Evolutionary conservation across 2,329 filamentous ascomycete genomes (phyloP), one percentile per base, ranked within the genome.

Genomic region (Cladosporium colombiae): DNA sequence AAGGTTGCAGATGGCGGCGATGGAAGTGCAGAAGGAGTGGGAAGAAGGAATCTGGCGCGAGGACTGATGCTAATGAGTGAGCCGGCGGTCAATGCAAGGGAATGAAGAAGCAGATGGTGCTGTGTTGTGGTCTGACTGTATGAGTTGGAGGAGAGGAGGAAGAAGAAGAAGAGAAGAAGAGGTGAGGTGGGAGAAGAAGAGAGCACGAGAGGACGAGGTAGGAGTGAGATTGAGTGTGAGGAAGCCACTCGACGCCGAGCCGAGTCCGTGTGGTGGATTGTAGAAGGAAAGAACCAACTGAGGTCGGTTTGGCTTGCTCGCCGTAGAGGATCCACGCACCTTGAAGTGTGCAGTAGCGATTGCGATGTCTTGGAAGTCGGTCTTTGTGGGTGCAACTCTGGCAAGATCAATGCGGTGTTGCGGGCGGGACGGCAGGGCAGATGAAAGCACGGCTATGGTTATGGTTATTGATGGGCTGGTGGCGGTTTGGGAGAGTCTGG

Each of bases 11-110:
- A 97, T 97, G 89, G 98, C 97, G 88, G 93, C 97, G 90, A 97
- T 97, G 84, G 92, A 96, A 91, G 93, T 93, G 82, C 93, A 93
- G 81, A 93, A 97, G 90, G 97, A 98, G 65, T 63, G 61, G 55
- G 49, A 63, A 63, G 62, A 55, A 68, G 52, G 59, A 46, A 65
- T 65, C 53, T 62, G 62, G 64, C 61, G 62, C 59, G 62, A 61
- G 63, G 66, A 60, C 67, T 67, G 65, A 66, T 64, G 68, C 66
- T 70, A 70, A 70, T 66, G 70, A 70, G 66, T 68, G 69, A 68
- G 69, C 57, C 65, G 67, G 69, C 31, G 67, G 62, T 71, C 70
- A 73, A 77, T 76, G 74, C 73, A 75, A 74, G 70, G 70, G 74
- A 74, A 76, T 76, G 74, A 75, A 75, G 71, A 66, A 71, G 68